Percentiles rank a stretch among this genome's conserved stretches.
phyloP scores from a whole-genome alignment of 2,329 filamentous ascomycete species.

The Hymenoscyphus fructigenus region DNA sequence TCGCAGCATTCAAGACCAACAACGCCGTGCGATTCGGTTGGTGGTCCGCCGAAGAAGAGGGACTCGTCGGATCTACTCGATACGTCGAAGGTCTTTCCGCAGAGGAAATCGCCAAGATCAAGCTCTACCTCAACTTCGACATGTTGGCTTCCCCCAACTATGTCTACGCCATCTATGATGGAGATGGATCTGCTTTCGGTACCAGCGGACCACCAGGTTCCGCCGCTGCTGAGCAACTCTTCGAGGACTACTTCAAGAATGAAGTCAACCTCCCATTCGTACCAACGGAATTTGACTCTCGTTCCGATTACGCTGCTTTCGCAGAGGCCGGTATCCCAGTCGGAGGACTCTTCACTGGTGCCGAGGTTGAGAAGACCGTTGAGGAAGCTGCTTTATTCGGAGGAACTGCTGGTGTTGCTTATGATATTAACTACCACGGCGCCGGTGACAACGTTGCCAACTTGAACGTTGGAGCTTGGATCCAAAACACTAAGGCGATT shows the following conservation, averaged over 20 bases:
- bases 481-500: conserved; percentile 52
- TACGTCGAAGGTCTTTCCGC: conserved; percentile 55
- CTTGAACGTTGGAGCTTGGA: conserved; percentile 58
- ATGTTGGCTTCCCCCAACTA: conserved; percentile 68
- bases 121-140: conserved; percentile 69
- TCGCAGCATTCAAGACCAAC: conserved; percentile 56
- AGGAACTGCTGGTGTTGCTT: conserved; percentile 62
- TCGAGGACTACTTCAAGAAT: conserved; percentile 62
- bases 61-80: conserved; percentile 61
- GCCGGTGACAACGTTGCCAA: conserved; percentile 60
- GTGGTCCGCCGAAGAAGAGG: conserved; percentile 68
- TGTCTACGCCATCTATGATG: conserved; percentile 66
- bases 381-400: conserved; percentile 67
- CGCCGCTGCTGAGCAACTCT: conserved; percentile 65
- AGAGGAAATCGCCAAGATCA: conserved; percentile 61
- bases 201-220: conserved; percentile 68
- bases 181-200: conserved; percentile 56
- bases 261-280: conserved; percentile 63
- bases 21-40: conserved; percentile 68
- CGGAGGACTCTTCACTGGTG: conserved; percentile 75
- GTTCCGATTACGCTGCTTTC: conserved; percentile 78
- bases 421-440: conserved; percentile 61
- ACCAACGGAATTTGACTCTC: conserved; percentile 73
- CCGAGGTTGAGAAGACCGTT: conserved; percentile 72
- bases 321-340: conserved; percentile 70